Conservation (phyloP, 805 yeast genomes). For the Wickerhamiella galacta region DNA sequence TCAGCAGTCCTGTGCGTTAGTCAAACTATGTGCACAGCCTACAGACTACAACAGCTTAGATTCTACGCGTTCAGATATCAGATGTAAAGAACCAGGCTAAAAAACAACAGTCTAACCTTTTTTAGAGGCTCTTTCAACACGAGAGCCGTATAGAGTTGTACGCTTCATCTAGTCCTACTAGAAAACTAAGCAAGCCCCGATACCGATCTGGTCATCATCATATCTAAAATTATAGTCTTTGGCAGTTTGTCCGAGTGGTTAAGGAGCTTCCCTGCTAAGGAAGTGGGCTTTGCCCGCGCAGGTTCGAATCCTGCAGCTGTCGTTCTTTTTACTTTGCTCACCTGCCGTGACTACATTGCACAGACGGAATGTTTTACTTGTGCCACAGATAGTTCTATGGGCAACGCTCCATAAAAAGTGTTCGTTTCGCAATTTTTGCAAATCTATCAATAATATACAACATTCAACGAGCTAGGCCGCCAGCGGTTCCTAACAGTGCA, state of each 20-base stretch:
- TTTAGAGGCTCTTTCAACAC: neutral
- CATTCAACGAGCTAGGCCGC: neutral
- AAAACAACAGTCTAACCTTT: neutral
- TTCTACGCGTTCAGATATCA: too few relatives aligned
- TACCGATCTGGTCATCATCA: slow-evolving; percentile 1
- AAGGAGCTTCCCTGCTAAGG: slow-evolving; percentile 17
- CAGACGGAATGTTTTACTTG: too few relatives aligned
- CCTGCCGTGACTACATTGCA: too few relatives aligned
- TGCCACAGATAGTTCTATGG: too few relatives aligned
- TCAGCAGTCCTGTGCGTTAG: too few relatives aligned
- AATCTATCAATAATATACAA: neutral
- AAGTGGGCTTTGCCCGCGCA: slow-evolving; percentile 22
- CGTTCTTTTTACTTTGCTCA: slow-evolving; percentile 16
- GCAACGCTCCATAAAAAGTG: too few relatives aligned
- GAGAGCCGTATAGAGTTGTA: neutral
- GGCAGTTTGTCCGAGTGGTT: slow-evolving; percentile 18
- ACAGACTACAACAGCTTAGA: too few relatives aligned
- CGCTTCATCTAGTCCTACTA: neutral
- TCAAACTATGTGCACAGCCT: too few relatives aligned
- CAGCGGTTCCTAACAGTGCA: slow-evolving; percentile 7
- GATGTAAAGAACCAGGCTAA: too few relatives aligned
- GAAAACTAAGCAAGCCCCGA: slow-evolving; percentile 5
- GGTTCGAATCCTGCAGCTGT: slow-evolving; percentile 24
- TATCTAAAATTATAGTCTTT: neutral
- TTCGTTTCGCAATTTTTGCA: neutral